A percentile compares a stretch with the other conserved stretches of the same genome.
Conservation (phyloP, 441 rosid species). For the Syzygium malaccense region DNA sequence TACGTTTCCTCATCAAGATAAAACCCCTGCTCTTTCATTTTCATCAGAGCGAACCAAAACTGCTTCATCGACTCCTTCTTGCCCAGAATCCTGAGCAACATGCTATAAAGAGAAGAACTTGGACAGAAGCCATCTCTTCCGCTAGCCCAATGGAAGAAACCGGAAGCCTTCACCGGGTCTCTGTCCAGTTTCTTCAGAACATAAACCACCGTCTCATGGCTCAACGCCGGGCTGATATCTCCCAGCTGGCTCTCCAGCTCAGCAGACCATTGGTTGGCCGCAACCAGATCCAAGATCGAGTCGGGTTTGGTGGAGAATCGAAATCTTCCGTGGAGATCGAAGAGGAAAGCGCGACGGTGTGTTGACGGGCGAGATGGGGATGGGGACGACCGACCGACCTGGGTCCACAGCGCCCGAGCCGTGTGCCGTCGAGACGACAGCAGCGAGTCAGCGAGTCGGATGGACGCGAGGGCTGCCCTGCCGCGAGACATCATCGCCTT, state of each 20-base stretch:
- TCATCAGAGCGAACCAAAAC: conserved; percentile 52
- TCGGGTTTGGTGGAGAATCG: conserved; percentile 37
- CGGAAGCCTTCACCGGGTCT: conserved; percentile 51
- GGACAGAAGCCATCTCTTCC: conserved; percentile 47
- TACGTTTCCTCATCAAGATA: conserved; percentile 67
- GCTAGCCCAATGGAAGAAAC: conserved; percentile 60
- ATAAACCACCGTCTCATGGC: conserved; percentile 60
- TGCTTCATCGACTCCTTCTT: conserved; percentile 43
- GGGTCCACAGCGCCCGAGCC: conserved; percentile 21
- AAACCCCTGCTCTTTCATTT: conserved; percentile 70
- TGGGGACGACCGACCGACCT: conserved; percentile 34
- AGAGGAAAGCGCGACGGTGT: not conserved
- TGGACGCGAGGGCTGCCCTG: conserved; percentile 26
- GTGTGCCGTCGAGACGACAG: conserved; percentile 17
- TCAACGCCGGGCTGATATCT: conserved; percentile 14
- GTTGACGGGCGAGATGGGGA: conserved; percentile 1
- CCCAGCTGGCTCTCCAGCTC: conserved; percentile 45
- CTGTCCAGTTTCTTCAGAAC: conserved; percentile 59
- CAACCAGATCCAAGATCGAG: conserved; percentile 38
- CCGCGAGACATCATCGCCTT: conserved; percentile 40
- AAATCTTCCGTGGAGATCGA: conserved; percentile 15
- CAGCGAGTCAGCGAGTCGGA: conserved; percentile 28
- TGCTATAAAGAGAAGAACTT: conserved; percentile 53
- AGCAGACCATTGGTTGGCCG: conserved; percentile 41
- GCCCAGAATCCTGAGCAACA: conserved; percentile 55